phyloP scores from a whole-genome alignment of 2,329 filamentous ascomycete genomes.

The Penicillium aurantiogriseum region DNA sequence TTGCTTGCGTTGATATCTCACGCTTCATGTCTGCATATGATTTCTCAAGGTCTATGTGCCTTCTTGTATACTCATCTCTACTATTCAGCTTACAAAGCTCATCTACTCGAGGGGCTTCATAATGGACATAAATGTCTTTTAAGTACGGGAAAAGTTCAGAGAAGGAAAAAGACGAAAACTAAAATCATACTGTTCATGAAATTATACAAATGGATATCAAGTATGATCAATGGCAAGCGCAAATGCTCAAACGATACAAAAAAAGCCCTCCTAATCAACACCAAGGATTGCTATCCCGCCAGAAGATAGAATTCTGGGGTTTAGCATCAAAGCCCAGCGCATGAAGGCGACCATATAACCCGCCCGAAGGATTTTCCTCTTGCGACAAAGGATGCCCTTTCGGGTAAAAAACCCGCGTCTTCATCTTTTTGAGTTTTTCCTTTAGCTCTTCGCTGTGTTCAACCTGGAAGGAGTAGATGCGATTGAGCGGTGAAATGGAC shows the following conservation, averaged over 20 bases:
- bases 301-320: slow-evolving; percentile 10
- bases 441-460: background rate
- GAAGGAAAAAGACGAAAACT: background rate
- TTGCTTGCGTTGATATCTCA: background rate
- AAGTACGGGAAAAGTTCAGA: background rate
- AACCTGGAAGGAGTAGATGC: slow-evolving; percentile 17
- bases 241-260: background rate
- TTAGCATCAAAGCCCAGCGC: slow-evolving; percentile 14
- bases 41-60: background rate
- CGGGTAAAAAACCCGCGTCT: slow-evolving; percentile 9
- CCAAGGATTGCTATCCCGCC: slow-evolving; percentile 15
- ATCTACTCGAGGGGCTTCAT: background rate
- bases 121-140: background rate
- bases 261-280: background rate
- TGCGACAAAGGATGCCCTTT: slow-evolving; percentile 14
- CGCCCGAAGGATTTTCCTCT: slow-evolving; percentile 13
- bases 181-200: background rate
- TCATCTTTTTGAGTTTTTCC: slow-evolving; percentile 16
- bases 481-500: slow-evolving; percentile 8
- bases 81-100: background rate
- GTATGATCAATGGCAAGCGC: background rate
- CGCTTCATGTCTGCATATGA: slow-evolving; percentile 3
- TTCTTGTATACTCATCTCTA: slow-evolving; percentile 3
- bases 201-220: slow-evolving; percentile 5
- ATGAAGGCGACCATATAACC: slow-evolving; percentile 21